Evolutionary conservation across 1,284 basidiomycete genomes (phyloP).

Genomic region (Ceratobasidium sp.): DNA sequence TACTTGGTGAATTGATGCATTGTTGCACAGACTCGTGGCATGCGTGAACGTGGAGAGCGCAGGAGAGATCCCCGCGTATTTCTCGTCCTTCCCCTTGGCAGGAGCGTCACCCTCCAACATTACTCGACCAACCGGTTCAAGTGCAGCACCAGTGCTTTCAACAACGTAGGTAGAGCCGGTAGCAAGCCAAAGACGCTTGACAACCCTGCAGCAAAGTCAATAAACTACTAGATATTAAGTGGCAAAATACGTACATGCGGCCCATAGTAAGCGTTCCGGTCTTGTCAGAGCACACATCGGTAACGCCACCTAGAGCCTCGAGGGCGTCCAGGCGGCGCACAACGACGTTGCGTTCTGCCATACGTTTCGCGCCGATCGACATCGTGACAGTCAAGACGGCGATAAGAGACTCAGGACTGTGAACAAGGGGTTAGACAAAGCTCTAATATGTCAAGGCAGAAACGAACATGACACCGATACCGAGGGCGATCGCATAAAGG

Average conservation of each 20-base stretch:
- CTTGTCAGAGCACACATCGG: slow-evolving; percentile 69
- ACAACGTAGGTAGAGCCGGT: slow-evolving; percentile 44
- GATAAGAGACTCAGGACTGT: slow-evolving; percentile 59
- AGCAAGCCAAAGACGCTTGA: slow-evolving; percentile 46
- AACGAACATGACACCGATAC: slow-evolving; percentile 53
- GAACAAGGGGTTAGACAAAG: slow-evolving; percentile 46
- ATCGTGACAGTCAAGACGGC: slow-evolving; percentile 56
- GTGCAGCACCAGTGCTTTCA: slow-evolving; percentile 45
- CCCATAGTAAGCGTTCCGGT: slow-evolving; percentile 55
- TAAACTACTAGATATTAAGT: not conserved
- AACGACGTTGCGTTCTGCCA: slow-evolving; percentile 64
- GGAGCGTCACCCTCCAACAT: slow-evolving; percentile 50
- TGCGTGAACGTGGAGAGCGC: slow-evolving; percentile 57
- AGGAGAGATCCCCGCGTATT: slow-evolving; percentile 48
- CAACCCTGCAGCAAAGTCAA: slow-evolving; percentile 43
- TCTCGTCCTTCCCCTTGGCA: slow-evolving; percentile 49
- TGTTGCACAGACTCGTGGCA: slow-evolving; percentile 61
- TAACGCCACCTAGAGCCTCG: slow-evolving; percentile 69
- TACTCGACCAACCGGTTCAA: slow-evolving; percentile 49
- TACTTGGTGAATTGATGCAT: slow-evolving; percentile 57
- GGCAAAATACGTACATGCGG: slow-evolving; percentile 17
- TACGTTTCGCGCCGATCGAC: slow-evolving; percentile 64
- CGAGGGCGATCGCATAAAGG: slow-evolving; percentile 60
- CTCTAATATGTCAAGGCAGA: slow-evolving; percentile 57
- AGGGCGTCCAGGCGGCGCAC: slow-evolving; percentile 70